A percentile compares a stretch with the other conserved stretches of the same genome.
phyloP scores from a whole-genome alignment of 2,329 filamentous ascomycete species.

The Pseudocercospora fijiensis region DNA sequence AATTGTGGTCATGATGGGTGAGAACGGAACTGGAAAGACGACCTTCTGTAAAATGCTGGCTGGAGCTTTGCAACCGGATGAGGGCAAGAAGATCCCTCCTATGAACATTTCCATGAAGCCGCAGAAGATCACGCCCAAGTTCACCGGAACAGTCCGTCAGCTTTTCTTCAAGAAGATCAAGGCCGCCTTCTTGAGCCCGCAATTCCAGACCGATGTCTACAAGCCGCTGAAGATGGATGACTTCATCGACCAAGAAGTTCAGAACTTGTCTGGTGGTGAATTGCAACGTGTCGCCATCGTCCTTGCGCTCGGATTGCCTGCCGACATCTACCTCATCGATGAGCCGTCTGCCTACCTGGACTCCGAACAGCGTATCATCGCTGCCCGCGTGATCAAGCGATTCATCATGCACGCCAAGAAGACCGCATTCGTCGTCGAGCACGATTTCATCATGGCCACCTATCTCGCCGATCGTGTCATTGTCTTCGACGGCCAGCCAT shows the following conservation, averaged over 20 bases:
- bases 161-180: constrained; percentile 99
- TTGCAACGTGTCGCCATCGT: constrained; percentile 98
- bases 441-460: constrained; percentile 98
- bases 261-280: constrained; percentile 98
- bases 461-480: constrained; percentile 91
- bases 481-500: constrained; percentile 93
- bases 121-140: constrained; percentile 98
- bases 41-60: constrained; percentile 97
- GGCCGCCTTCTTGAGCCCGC: constrained; percentile 89
- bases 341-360: constrained; percentile 97
- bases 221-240: constrained; percentile 99
- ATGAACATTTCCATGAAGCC: constrained; percentile 99
- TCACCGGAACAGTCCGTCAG: constrained; percentile 92
- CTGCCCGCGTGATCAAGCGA: constrained; percentile 95
- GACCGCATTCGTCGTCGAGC: constrained; percentile 98
- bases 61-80: constrained; percentile 88
- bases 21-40: constrained; percentile 99
- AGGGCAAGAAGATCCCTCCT: constrained; percentile 71
- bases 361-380: constrained; percentile 98
- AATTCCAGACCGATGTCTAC: constrained; percentile 99
- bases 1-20: constrained; percentile 99
- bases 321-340: constrained; percentile 98
- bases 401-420: constrained; percentile 99
- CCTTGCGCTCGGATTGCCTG: constrained; percentile 88
- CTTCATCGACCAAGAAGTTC: constrained; percentile 99